Percentiles rank a stretch among this genome's conserved stretches.
phyloP scores from a whole-genome alignment of 2,329 filamentous ascomycete genomes.

The Aspergillus japonicus region DNA sequence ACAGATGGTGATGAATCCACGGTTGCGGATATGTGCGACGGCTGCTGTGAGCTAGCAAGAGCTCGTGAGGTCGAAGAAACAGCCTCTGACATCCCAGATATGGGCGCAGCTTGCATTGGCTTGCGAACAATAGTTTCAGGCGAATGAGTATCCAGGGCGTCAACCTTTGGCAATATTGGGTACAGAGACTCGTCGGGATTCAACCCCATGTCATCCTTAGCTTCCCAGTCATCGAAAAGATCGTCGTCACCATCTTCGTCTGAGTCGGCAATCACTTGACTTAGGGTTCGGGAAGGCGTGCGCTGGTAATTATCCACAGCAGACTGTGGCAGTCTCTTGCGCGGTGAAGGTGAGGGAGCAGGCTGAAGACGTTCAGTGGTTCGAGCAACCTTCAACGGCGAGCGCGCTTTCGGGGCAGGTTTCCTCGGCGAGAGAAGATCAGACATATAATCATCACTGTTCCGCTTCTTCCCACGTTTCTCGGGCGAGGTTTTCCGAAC shows the following conservation, averaged over 20 bases:
- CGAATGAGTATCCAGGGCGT: constrained; percentile 12
- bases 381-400: constrained; percentile 18
- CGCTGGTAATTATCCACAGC: not conserved
- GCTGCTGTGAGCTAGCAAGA: constrained; percentile 13
- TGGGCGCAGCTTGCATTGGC: not conserved
- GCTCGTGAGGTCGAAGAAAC: not conserved
- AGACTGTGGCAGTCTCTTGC: not conserved
- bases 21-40: constrained; percentile 5
- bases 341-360: not conserved
- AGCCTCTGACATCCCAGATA: constrained; percentile 3
- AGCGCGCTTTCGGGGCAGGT: constrained; percentile 24
- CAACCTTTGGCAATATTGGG: constrained; percentile 29
- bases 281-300: constrained; percentile 2
- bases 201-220: constrained; percentile 21
- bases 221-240: constrained; percentile 27
- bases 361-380: constrained; percentile 3
- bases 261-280: constrained; percentile 35
- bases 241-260: constrained; percentile 33
- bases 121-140: constrained; percentile 1
- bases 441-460: constrained; percentile 48
- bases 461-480: constrained; percentile 48
- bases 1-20: constrained; percentile 13
- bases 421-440: constrained; percentile 38
- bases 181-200: constrained; percentile 30
- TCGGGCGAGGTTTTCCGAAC: constrained; percentile 35